Base-by-base conservation (phyloP, 495 filamentous ascomycete species). In the Xylaria acuta region DNA sequence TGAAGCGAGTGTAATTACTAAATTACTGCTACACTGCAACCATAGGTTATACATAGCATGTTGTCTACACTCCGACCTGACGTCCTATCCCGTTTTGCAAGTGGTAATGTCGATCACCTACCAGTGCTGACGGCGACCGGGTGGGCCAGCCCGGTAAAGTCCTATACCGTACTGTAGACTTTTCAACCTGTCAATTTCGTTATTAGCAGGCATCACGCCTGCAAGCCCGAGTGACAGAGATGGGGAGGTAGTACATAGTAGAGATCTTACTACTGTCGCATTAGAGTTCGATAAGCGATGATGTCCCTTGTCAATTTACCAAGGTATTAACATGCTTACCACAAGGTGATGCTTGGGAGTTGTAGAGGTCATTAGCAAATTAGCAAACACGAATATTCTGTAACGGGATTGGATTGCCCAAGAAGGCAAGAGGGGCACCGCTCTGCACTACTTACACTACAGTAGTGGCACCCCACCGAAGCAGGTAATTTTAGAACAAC, bases 401-500 rank as follows among this genome's bases (percentile, higher is more conserved):
- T 62, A 34, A 62, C 41, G 63, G 22, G 27, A 66, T 53, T 22
- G 30, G 2, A 20, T 38, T 51, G 18, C 43, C 47, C 12, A 38
- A 38, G n/a, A 32, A 20, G 47, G 47, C 32, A 36, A 53, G 64
- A 34, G 45, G 43, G 45, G 64, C 30, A 36, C 18, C 14, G 20
- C 64, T 53, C 3, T 3, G 36, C n/a, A 38, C 7, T 38, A 38
- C 3, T 27, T 5, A 20, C 1, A 3, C 38, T 32, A 65, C 8
- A 22, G 11, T 30, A 45, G 38, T n/a, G 11, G 22, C 11, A 25
- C 47, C 34, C 43, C 65, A 54, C 36, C 30, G 5, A 25, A 56
- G 49, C 40, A 30, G 22, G 60, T 58, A 68, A 68, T 56, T 68
- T 68, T 68, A 68, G 65, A 54, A 68, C 65, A 68, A 7, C 45